Percentiles rank a stretch among this genome's conserved stretches.
Evolutionary conservation across 202 grass and related monocot species (phyloP).

Genomic region (Elaeis oleifera): DNA sequence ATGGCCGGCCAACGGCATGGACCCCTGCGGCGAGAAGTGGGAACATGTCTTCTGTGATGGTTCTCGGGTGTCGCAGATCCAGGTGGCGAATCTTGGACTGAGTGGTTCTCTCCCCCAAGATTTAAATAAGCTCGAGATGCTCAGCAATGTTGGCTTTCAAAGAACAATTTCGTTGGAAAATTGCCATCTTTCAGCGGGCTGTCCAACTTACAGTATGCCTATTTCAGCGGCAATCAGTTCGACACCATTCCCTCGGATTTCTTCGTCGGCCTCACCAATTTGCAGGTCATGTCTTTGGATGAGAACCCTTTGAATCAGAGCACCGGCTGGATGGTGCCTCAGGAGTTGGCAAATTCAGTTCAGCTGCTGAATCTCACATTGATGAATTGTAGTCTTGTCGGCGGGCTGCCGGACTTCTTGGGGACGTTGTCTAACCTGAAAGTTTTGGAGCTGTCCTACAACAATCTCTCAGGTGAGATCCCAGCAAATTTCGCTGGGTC

Average conservation of each 20-base stretch:
- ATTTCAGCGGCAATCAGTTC: conserved; percentile 70
- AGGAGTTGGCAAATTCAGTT: conserved; percentile 21
- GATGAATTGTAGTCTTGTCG: conserved; percentile 33
- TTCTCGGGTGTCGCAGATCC: conserved; percentile 60
- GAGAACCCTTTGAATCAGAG: conserved; percentile 45
- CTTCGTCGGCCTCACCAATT: conserved; percentile 38
- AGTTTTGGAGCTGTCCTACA: conserved; percentile 58
- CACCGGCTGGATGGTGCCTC: conserved; percentile 34
- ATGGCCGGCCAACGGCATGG: conserved; percentile 28
- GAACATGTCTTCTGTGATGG: conserved; percentile 55
- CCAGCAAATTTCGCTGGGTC: conserved; percentile 32
- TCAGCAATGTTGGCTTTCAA: conserved; percentile 60
- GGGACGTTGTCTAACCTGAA: conserved; percentile 38
- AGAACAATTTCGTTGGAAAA: conserved; percentile 41
- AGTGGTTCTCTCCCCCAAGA: conserved; percentile 26
- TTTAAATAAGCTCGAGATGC: conserved; percentile 35
- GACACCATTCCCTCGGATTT: conserved; percentile 52
- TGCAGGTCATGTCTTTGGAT: conserved; percentile 44
- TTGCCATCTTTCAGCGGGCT: conserved; percentile 65
- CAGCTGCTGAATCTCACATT: conserved; percentile 43
- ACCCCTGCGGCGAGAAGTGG: conserved; percentile 48
- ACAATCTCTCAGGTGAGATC: conserved; percentile 46
- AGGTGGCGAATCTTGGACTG: conserved; percentile 48
- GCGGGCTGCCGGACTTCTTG: conserved; percentile 41
- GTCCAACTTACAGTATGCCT: conserved; percentile 38